These are phyloP conservation scores for Strobilomyces echinocephalus DNA, from an alignment of 768 basidiomycete species.

Conservation along the genomic window DNA sequence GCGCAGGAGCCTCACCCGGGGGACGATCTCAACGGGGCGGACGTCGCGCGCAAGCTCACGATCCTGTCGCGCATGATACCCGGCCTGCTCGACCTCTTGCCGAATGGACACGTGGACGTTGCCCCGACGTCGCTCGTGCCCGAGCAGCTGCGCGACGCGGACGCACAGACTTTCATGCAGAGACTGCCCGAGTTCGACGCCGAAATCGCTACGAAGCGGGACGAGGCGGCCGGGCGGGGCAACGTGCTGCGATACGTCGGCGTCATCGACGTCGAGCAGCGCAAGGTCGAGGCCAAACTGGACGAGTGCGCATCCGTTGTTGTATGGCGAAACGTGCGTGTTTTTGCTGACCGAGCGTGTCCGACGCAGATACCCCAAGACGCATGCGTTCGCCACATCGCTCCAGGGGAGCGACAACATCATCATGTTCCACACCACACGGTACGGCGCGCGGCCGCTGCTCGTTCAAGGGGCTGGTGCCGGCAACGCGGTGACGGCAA, in stretches of 20 bases:
- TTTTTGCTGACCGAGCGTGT: neutral
- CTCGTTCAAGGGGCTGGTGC: constrained; percentile 96
- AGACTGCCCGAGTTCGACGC: constrained; percentile 79
- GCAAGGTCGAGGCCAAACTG: constrained; percentile 76
- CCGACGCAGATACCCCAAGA: constrained; percentile 66
- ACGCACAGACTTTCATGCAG: constrained; percentile 78
- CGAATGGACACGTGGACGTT: constrained; percentile 78
- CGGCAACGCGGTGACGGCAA: constrained; percentile 96
- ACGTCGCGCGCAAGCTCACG: constrained; percentile 95
- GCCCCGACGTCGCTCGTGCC: constrained; percentile 85
- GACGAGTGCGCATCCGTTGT: constrained; percentile 57
- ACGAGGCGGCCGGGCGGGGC: constrained; percentile 72
- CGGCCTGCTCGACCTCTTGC: constrained; percentile 45
- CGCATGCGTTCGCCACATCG: constrained; percentile 94
- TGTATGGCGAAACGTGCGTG: neutral
- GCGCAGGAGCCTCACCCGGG: constrained; percentile 92
- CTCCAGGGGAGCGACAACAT: constrained; percentile 97
- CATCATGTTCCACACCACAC: constrained; percentile 92
- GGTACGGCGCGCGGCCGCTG: constrained; percentile 84
- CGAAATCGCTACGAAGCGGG: constrained; percentile 71
- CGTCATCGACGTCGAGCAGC: constrained; percentile 73
- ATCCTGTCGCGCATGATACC: constrained; percentile 84
- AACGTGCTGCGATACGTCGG: constrained; percentile 92
- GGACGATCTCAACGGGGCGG: constrained; percentile 94
- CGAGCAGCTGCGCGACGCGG: constrained; percentile 57